Evolutionary conservation across 1,284 basidiomycete genomes (phyloP), one percentile per base, ranked within the genome.

Genomic region (Ustilago lituana): DNA sequence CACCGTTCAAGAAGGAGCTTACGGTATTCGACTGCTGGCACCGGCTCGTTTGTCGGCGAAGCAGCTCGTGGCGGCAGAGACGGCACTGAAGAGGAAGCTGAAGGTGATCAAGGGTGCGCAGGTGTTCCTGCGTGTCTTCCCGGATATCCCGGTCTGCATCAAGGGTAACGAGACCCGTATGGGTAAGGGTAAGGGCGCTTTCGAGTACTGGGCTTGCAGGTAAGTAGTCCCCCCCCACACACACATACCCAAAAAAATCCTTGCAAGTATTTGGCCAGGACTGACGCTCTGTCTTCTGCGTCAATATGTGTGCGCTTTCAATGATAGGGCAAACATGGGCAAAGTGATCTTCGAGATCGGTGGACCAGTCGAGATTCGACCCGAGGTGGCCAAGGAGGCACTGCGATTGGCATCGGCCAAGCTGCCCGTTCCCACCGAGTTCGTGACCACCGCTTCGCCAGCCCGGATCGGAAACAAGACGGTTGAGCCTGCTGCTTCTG

Each of bases 131-230:
- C 87, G 94, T 23, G 90, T 98, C 23, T 98, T 98, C 84, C 95
- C 95, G 4, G 93, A 98, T 84, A 89, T 97, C 55, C 94, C 95
- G 3, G 93, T 98, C 57, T 97, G 94, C 85, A 90, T 98, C 57
- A 98, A 98, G 88, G 95, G 95, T 52, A 98, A 97, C 79, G 95
- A 98, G 83, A 96, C 94, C 7, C 91, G 96, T 88, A 98, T 98
- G 96, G 95, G 95, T 41, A 98, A 98, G 84, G 96, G 96, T 59
- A 98, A 98, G 84, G 96, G 96, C 43, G 88, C 91, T 0, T 98
- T 98, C 78, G 95, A 98, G 82, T 98, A 88, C 83, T 98, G 95
- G 96, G 93, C 94, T 31, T 93, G 92, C 63, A 88, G 92, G 92
- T 93, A 79, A 62, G 87, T 70, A n/a, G n/a, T n/a, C 10, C 15